These are phyloP conservation scores for Kazachstania psychrophila DNA, from an alignment of 805 yeast genomes.

Conservation along the genomic window DNA sequence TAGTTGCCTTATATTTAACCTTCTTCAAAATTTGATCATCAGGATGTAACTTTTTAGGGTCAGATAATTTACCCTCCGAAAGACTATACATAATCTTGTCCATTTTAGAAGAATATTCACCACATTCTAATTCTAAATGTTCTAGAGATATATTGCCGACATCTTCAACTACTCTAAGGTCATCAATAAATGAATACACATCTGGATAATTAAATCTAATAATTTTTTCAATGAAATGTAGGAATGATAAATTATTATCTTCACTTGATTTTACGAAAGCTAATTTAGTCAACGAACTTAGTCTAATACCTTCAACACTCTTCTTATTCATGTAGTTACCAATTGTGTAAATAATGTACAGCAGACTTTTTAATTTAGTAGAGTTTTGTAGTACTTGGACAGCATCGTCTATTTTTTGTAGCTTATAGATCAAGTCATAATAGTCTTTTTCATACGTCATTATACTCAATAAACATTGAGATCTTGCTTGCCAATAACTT, in stretches of 20 bases:
- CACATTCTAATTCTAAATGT: slow-evolving; percentile 50
- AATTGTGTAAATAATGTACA: slow-evolving; percentile 58
- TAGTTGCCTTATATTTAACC: slow-evolving; percentile 43
- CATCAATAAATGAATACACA: slow-evolving; percentile 50
- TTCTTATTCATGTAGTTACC: slow-evolving; percentile 80
- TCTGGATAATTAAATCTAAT: slow-evolving; percentile 61
- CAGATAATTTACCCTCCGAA: slow-evolving; percentile 57
- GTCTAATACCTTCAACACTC: slow-evolving; percentile 60
- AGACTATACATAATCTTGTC: slow-evolving; percentile 45
- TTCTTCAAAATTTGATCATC: slow-evolving; percentile 49
- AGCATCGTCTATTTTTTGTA: slow-evolving; percentile 51
- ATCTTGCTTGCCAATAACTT: slow-evolving; percentile 63
- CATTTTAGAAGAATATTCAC: slow-evolving; percentile 43
- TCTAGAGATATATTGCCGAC: slow-evolving; percentile 57
- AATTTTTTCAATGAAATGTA: slow-evolving; percentile 66
- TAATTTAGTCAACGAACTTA: slow-evolving; percentile 59
- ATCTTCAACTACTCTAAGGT: slow-evolving; percentile 42
- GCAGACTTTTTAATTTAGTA: slow-evolving; percentile 43
- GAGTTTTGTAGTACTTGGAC: slow-evolving; percentile 46
- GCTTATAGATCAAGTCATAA: slow-evolving; percentile 46
- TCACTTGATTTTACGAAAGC: slow-evolving; percentile 59
- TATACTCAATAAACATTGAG: slow-evolving; percentile 49
- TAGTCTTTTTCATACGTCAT: slow-evolving; percentile 57
- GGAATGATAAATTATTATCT: slow-evolving; percentile 57
- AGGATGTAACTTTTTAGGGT: slow-evolving; percentile 55